A percentile compares a stretch with the other conserved stretches of the same genome.
These are phyloP conservation scores for Leccinum pallidistipes DNA, from an alignment of 1,284 basidiomycete genomes.

Conservation along the genomic window DNA sequence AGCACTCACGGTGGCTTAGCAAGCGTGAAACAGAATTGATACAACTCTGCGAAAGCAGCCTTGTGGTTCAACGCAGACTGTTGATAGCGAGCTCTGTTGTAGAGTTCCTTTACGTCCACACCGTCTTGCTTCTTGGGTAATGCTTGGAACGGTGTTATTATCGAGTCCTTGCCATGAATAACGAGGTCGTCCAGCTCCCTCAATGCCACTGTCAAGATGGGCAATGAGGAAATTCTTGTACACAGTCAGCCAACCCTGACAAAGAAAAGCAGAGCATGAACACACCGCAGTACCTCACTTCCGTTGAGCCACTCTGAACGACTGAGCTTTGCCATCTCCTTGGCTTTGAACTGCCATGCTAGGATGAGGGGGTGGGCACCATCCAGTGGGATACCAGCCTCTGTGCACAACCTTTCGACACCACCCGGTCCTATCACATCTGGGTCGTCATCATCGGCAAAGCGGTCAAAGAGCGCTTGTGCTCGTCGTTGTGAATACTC, in stretches of 20 bases:
- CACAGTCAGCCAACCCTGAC: conserved; percentile 10
- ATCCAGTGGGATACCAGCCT: conserved; percentile 66
- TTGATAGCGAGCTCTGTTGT: conserved; percentile 55
- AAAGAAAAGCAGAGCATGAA: background rate
- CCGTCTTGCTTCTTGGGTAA: conserved; percentile 37
- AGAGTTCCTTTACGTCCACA: conserved; percentile 41
- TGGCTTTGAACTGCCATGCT: conserved; percentile 67
- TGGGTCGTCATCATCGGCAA: conserved; percentile 60
- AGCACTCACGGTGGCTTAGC: conserved; percentile 64
- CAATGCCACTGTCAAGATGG: conserved; percentile 49
- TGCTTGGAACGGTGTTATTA: conserved; percentile 18
- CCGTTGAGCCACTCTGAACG: conserved; percentile 67
- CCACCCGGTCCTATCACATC: conserved; percentile 65
- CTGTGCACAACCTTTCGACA: conserved; percentile 62
- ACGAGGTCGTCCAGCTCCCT: conserved; percentile 64
- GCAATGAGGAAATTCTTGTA: conserved; percentile 57
- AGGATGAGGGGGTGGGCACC: conserved; percentile 67
- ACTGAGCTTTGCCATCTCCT: conserved; percentile 69
- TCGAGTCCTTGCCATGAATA: conserved; percentile 46
- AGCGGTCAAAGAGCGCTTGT: conserved; percentile 56
- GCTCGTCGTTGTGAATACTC: conserved; percentile 53
- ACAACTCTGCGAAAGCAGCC: conserved; percentile 60
- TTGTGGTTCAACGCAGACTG: conserved; percentile 49
- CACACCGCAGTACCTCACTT: conserved; percentile 58
- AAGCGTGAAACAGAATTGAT: conserved; percentile 65